phyloP scores from a whole-genome alignment of 768 basidiomycete genomes.

The Cystofilobasidium capitatum region DNA sequence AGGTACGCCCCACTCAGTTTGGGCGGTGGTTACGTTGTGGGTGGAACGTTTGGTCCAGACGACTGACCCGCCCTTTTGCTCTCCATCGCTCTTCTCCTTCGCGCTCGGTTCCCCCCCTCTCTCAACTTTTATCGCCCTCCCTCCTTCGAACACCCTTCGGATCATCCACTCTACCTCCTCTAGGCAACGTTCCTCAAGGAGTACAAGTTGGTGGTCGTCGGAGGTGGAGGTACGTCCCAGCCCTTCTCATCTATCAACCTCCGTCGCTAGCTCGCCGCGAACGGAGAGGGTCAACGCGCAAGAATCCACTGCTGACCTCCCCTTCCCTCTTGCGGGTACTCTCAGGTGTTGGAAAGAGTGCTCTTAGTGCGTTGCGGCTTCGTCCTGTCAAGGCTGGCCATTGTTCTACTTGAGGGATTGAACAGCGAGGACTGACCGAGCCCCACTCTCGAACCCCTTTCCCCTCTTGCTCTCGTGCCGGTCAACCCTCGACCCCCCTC shows the following conservation, averaged over 20 bases:
- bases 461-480: background rate
- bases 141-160: no score
- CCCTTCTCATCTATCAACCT: background rate
- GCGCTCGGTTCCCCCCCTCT: no score
- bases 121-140: no score
- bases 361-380: constrained; percentile 15
- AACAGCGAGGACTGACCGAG: no score
- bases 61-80: no score
- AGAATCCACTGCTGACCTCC: background rate
- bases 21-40: no score
- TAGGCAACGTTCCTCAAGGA: constrained; percentile 59
- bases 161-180: no score
- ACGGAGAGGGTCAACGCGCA: background rate
- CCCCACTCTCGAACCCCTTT: background rate
- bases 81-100: no score
- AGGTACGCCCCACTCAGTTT: no score
- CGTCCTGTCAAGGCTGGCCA: background rate
- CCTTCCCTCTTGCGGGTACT: background rate
- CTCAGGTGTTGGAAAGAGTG: constrained; percentile 56
- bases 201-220: constrained; percentile 97
- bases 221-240: constrained; percentile 70
- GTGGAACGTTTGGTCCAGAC: no score
- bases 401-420: background rate
- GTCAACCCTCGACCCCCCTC: background rate
- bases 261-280: background rate